Evolutionary conservation across 306 rosid species (phyloP).

Genomic region (Canavalia gladiata): DNA sequence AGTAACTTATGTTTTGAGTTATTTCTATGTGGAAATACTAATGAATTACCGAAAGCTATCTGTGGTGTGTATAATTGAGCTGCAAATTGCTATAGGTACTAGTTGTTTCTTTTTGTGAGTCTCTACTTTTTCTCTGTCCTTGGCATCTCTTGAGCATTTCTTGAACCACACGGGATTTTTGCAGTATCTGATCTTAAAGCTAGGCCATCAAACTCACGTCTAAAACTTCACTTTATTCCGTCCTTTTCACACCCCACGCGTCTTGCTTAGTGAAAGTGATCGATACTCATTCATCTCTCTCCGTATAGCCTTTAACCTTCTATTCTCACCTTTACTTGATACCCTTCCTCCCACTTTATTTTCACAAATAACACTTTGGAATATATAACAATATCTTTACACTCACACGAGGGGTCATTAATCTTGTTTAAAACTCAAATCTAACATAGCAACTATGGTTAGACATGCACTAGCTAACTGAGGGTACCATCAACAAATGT

Average conservation of each 20-base stretch:
- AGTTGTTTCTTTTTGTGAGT: constrained; percentile 47
- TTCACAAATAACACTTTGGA: constrained; percentile 24
- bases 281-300: constrained; percentile 38
- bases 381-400: constrained; percentile 41
- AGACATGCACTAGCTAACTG: constrained; percentile 14
- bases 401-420: constrained; percentile 69
- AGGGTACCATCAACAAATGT: constrained; percentile 32
- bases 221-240: constrained; percentile 70
- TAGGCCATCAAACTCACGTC: constrained; percentile 45
- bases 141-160: constrained; percentile 52
- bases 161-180: constrained; percentile 74
- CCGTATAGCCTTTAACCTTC: constrained; percentile 43
- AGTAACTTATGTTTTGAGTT: not conserved
- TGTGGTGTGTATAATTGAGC: constrained; percentile 19
- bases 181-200: constrained; percentile 52
- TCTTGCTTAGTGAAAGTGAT: constrained; percentile 56
- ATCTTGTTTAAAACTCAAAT: constrained; percentile 45
- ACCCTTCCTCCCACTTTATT: constrained; percentile 54
- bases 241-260: constrained; percentile 75
- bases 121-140: not conserved
- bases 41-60: constrained; percentile 53
- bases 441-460: constrained; percentile 40
- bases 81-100: constrained; percentile 52
- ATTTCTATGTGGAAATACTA: constrained; percentile 29
- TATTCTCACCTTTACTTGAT: constrained; percentile 58